Base-by-base conservation (phyloP, 352 stramenopile species). In the Blastocystis sp. region DNA sequence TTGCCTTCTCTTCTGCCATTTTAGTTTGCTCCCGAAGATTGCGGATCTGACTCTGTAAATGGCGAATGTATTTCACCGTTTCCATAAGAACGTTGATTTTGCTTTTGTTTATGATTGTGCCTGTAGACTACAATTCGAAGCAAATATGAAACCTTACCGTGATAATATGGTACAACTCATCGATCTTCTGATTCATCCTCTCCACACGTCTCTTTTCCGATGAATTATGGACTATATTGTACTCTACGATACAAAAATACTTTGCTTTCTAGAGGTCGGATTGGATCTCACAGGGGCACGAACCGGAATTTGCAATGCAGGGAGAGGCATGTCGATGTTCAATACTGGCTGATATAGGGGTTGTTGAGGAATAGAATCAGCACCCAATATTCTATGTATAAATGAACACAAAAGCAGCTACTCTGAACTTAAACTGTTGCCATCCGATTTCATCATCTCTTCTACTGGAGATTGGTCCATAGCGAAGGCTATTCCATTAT, bases 51-150 rank as follows among this genome's bases (percentile, higher is more conserved):
- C 19, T 29, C n/a, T 86, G 29, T 0, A 86, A 29, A 21, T 86
- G 75, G 12, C 46, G 57, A 12, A 86, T 24, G 46, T 73, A 86
- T n/a, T 86, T 71, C 42, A 86, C 51, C 3, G 75, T 52, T 58
- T 86, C 75, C 61, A 75, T 66, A 12, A 86, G 27, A 42, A 86
- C 71, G 27, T 69, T 86, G 42, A 86, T 86, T 29, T 86, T 86
- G 75, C 61, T 86, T 42, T 86, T 86, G 61, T 75, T 75, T 27
- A 86, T 86, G 5, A 86, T 77, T 27, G 61, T 39, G n/a, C 75
- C 75, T 39, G 57, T 86, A 27, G 57, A 75, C 75, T 86, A 77
- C 0, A n/a, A 35, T 52, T 27, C n/a, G 24, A 24, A 46, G 14
- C 1, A 14, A 80, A 2, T 7, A 21, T 14, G 14, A 21, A 32